Evolutionary conservation across 139 green algal genomes (phyloP), one percentile per base, ranked within the genome.

Genomic region (Raphidocelis subcapitata): DNA sequence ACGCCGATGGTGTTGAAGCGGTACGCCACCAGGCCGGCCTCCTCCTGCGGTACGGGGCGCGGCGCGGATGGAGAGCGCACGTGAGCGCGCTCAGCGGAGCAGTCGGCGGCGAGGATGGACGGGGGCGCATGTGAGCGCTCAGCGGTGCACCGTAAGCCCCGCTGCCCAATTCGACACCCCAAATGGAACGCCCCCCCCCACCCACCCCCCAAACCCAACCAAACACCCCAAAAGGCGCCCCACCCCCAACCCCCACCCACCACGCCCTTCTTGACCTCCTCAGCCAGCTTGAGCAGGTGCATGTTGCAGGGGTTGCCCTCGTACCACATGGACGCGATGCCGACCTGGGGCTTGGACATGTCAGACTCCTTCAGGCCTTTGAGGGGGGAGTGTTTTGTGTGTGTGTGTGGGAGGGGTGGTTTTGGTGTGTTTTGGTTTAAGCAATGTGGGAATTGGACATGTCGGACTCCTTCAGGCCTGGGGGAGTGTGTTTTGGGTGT

Each of bases 251-350:
- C 52, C 12, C 3, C 28, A 59, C 62, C 37, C 35, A 72, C 72
- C 51, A 98, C 91, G 52, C 95, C 95, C n/a, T 81, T 72, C 85
- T 98, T 98, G 24, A 99, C 95, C 56, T 96, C 87, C 3, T 84
- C 87, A 2, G 92, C 92, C 62, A 99, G 84, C 74, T 95, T 85
- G 79, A 98, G 89, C 29, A 99, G 88, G 86, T 99, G 96, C 94
- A 98, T 99, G 88, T 99, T 99, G 94, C 96, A 99, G 44, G 96
- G 90, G 85, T 99, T 99, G 77, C 95, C 95, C 81, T 99, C 95
- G 67, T 97, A 99, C 95, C 95, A 99, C 57, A 98, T 90, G 29
- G 88, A 96, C 3, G 90, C 92, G 67, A 99, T 94, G 61, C 95
- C 95, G 23, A 99, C 81, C 89, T 94, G 76, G 12, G 55, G 52